These are phyloP conservation scores for Spergularia azorica DNA, from an alignment of 179 eudicot species.

Conservation along the genomic window DNA sequence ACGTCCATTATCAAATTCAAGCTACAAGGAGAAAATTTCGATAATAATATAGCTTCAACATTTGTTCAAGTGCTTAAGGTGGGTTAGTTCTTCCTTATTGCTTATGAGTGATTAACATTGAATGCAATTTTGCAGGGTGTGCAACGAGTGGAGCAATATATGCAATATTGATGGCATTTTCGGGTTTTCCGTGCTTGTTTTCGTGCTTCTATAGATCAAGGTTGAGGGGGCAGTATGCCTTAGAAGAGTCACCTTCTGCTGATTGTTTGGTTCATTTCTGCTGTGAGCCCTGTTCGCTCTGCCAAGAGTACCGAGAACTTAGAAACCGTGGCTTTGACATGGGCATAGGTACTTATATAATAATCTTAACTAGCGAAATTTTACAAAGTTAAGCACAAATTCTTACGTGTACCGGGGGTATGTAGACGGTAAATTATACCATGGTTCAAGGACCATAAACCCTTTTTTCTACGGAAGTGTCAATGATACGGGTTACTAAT, in stretches of 20 bases:
- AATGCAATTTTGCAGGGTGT: slow-evolving; percentile 31
- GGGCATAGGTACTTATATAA: slow-evolving; percentile 34
- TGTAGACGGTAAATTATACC: no score
- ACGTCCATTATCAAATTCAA: no score
- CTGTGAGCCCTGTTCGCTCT: slow-evolving; percentile 45
- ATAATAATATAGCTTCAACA: no score
- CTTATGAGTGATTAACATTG: no score
- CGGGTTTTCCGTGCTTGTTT: slow-evolving; percentile 36
- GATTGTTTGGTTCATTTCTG: slow-evolving; percentile 50
- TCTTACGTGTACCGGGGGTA: not conserved
- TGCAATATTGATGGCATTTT: slow-evolving; percentile 31
- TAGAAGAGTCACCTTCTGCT: slow-evolving; percentile 39
- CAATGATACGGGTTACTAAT: no score
- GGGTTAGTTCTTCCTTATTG: no score
- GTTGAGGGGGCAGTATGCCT: slow-evolving; percentile 36
- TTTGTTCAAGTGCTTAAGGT: no score
- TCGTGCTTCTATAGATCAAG: slow-evolving; percentile 42
- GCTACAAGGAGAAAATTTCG: no score
- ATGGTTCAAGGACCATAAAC: no score
- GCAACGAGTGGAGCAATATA: slow-evolving; percentile 34
- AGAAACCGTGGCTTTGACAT: slow-evolving; percentile 48
- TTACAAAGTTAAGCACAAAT: not conserved
- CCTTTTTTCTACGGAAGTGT: no score
- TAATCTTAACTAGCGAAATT: not conserved
- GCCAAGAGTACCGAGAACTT: slow-evolving; percentile 48